Conservation (phyloP, 495 filamentous ascomycete genomes). For the Xylona heveae region DNA sequence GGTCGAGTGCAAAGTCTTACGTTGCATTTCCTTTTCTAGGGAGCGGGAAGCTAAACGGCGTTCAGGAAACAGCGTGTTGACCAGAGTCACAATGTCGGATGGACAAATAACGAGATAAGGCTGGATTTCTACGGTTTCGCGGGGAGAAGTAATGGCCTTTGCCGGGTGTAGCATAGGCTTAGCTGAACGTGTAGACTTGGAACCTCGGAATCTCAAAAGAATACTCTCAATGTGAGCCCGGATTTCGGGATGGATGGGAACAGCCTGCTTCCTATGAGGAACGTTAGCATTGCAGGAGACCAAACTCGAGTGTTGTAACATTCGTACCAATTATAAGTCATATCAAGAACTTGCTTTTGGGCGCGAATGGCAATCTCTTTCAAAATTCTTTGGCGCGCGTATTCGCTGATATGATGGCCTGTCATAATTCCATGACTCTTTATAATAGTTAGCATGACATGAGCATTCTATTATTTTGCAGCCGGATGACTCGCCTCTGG, state of each 20-base stretch:
- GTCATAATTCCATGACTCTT: slow-evolving; percentile 71
- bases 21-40: slow-evolving; percentile 19
- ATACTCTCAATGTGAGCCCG: slow-evolving; percentile 59
- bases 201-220: slow-evolving; percentile 38
- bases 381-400: slow-evolving; percentile 72
- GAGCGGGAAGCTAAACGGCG: slow-evolving; percentile 28
- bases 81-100: slow-evolving; percentile 47
- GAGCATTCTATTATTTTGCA: neutral
- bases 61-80: slow-evolving; percentile 51
- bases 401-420: slow-evolving; percentile 78
- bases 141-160: slow-evolving; percentile 43
- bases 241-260: slow-evolving; percentile 41
- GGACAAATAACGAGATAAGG: slow-evolving; percentile 53
- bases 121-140: slow-evolving; percentile 48
- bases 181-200: slow-evolving; percentile 23
- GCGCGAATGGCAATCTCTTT: slow-evolving; percentile 60
- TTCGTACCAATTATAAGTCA: slow-evolving; percentile 25
- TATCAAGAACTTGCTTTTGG: slow-evolving; percentile 49
- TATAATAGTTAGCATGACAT: slow-evolving; percentile 13
- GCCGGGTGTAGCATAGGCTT: slow-evolving; percentile 43
- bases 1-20: slow-evolving; percentile 33
- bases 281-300: neutral
- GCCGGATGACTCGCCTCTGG: slow-evolving; percentile 39
- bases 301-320: neutral
- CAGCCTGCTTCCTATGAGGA: slow-evolving; percentile 29